phyloP scores from a whole-genome alignment of 495 filamentous ascomycete species.

The Penicillium flavigenum region DNA sequence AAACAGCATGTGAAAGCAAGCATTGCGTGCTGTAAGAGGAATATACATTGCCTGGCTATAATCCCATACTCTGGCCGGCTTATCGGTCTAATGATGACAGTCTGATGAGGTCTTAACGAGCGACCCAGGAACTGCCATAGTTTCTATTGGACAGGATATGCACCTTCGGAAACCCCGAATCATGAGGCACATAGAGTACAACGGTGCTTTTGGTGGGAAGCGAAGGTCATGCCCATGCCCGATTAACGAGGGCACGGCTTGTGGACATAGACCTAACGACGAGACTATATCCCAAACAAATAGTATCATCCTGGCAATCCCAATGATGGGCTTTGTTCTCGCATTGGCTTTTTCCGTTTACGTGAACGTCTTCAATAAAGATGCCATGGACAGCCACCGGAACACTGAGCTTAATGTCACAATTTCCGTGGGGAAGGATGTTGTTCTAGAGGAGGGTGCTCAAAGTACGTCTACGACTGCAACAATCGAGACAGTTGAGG shows the following conservation, averaged over 20 bases:
- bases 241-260: no score
- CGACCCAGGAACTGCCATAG: neutral
- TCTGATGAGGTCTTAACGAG: neutral
- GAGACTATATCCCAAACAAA: no score
- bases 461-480: constrained; percentile 13
- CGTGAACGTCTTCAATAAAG: constrained; percentile 10
- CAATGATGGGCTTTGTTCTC: no score
- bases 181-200: no score
- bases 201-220: no score
- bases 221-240: no score
- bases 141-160: neutral
- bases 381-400: constrained; percentile 48
- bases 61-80: neutral
- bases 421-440: constrained; percentile 16
- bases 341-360: no score
- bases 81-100: constrained; percentile 2
- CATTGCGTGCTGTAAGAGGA: neutral
- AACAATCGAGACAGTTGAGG: constrained; percentile 13
- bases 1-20: neutral
- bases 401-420: constrained; percentile 36
- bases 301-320: no score
- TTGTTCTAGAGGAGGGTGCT: constrained; percentile 18
- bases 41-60: neutral
- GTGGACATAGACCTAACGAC: no score
- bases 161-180: constrained; percentile 20